A percentile compares a stretch with the other conserved stretches of the same genome.
Conservation (phyloP, 2,329 filamentous ascomycete genomes). For the Venturia asperata region DNA sequence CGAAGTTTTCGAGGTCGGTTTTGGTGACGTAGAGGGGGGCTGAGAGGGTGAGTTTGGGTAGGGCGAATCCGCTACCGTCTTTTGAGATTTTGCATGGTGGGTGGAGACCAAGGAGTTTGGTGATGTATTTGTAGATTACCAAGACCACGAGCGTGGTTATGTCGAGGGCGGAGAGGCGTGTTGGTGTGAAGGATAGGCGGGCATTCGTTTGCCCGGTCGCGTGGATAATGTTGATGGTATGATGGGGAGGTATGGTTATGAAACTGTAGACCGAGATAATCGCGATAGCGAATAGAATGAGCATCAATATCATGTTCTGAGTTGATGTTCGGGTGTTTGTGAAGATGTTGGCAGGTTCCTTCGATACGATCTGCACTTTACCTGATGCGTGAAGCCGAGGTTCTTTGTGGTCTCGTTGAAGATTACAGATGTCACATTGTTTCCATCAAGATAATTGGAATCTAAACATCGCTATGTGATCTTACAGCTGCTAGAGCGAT, state of each 20-base stretch:
- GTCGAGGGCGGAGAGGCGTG: not conserved
- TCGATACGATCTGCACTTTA: not conserved
- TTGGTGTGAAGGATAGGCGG: conserved; percentile 1
- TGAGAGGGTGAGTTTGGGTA: not conserved
- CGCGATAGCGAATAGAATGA: not conserved
- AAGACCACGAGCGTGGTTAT: not conserved
- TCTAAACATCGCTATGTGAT: too few relatives aligned
- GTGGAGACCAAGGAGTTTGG: not conserved
- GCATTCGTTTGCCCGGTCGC: not conserved
- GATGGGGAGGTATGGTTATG: not conserved
- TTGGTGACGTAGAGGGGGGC: not conserved
- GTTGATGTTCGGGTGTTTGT: not conserved
- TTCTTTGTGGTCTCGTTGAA: not conserved
- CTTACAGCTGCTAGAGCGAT: too few relatives aligned
- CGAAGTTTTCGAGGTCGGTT: not conserved
- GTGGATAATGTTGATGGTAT: not conserved
- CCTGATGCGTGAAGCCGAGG: not conserved
- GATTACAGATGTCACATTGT: too few relatives aligned
- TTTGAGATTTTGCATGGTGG: not conserved
- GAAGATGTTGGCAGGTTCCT: not conserved
- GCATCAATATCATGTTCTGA: not conserved
- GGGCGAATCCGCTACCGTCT: not conserved
- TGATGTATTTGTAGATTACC: not conserved
- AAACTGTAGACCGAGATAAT: too few relatives aligned
- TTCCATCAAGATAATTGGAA: too few relatives aligned